These are phyloP conservation scores for Xylaria sp. DNA, from an alignment of 2,329 filamentous ascomycete genomes.

Conservation along the genomic window DNA sequence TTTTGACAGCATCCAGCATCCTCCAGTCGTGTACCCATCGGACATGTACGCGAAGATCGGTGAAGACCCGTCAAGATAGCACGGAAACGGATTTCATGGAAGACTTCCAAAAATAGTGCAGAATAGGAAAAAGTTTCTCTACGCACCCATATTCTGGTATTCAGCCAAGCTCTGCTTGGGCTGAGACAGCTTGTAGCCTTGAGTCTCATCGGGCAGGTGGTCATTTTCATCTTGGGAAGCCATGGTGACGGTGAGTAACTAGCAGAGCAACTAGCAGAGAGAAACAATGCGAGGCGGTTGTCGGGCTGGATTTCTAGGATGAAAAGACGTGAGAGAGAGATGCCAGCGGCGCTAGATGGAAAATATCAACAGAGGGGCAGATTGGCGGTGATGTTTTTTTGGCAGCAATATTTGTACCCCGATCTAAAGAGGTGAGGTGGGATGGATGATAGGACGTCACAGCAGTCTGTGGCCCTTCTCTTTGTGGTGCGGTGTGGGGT, in stretches of 20 bases:
- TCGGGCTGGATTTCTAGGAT: constrained; percentile 3
- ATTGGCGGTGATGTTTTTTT: constrained; percentile 36
- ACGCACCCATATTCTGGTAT: constrained; percentile 89
- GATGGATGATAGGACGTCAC: constrained; percentile 24
- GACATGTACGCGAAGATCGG: not conserved
- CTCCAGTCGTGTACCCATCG: not conserved
- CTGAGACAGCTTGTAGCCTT: constrained; percentile 97
- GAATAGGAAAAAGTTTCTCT: constrained; percentile 11
- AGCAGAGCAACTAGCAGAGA: constrained; percentile 5
- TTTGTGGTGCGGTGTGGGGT: constrained; percentile 2
- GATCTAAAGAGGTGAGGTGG: constrained; percentile 13
- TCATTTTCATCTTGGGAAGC: constrained; percentile 76
- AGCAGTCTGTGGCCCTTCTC: constrained; percentile 1
- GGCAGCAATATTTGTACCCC: constrained; percentile 1
- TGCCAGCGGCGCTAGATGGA: constrained; percentile 4
- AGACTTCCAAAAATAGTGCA: constrained; percentile 6
- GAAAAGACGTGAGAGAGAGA: constrained; percentile 6
- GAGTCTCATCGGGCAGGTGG: constrained; percentile 81
- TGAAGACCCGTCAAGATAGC: not conserved
- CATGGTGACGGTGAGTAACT: constrained; percentile 52
- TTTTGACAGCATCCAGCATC: not conserved
- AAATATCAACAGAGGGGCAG: constrained; percentile 22
- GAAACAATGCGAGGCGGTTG: not conserved
- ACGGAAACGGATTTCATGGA: not conserved
- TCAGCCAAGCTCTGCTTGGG: constrained; percentile 94